Conservation (phyloP, 768 basidiomycete genomes). For the Lactarius hengduanensis region DNA sequence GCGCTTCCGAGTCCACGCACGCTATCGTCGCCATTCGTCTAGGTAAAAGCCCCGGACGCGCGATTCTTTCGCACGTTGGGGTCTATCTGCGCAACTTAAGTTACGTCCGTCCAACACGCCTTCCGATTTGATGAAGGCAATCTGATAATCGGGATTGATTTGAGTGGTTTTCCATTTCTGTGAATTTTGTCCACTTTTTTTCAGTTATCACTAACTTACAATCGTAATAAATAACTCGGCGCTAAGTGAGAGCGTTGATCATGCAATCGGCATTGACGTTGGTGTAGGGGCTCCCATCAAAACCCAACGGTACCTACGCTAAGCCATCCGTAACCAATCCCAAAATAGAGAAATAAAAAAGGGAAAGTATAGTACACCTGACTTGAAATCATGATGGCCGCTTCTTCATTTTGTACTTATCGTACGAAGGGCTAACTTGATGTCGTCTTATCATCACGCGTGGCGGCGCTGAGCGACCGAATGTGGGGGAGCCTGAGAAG, state of each 20-base stretch:
- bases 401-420: not conserved
- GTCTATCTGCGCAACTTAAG: not conserved
- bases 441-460: not conserved
- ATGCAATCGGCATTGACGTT: not conserved
- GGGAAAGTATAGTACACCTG: not conserved
- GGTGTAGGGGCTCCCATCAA: not conserved
- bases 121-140: not conserved
- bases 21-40: not conserved
- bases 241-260: not conserved
- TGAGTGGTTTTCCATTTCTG: not conserved
- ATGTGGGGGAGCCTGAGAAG: conserved; percentile 2
- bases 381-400: not conserved
- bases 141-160: not conserved
- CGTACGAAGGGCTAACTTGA: not conserved
- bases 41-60: not conserved
- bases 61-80: not conserved
- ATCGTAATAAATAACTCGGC: not conserved
- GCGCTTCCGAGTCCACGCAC: not conserved
- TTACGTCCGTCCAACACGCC: not conserved
- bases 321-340: not conserved
- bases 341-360: not conserved
- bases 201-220: not conserved
- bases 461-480: not conserved
- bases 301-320: not conserved
- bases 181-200: not conserved